phyloP scores from a whole-genome alignment of 768 basidiomycete species.

The Boletus eberwhitei region DNA sequence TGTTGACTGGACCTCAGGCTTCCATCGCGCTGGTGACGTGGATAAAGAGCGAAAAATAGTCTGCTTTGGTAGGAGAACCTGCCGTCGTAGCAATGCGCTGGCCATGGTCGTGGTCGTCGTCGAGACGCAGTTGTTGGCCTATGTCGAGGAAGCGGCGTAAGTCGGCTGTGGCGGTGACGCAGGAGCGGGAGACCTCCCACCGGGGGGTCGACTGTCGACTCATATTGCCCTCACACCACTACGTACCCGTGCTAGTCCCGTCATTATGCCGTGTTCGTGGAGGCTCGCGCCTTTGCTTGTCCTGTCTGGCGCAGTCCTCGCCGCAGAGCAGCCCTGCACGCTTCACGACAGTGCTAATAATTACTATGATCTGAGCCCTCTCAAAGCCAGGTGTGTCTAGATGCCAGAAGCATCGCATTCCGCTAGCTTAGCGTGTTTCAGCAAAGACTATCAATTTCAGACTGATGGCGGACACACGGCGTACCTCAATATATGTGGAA shows the following conservation, averaged over 20 bases:
- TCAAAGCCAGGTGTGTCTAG: conserved; percentile 50
- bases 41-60: conserved; percentile 25
- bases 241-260: not conserved
- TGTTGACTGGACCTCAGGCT: conserved; percentile 23
- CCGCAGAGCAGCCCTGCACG: conserved; percentile 60
- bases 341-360: conserved; percentile 44
- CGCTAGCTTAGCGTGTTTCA: conserved; percentile 29
- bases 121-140: conserved; percentile 9
- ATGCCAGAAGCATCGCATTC: not conserved
- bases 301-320: conserved; percentile 12
- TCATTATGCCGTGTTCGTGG: not conserved
- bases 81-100: conserved; percentile 60
- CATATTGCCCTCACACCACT: conserved; percentile 6
- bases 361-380: conserved; percentile 64
- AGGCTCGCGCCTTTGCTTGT: not conserved
- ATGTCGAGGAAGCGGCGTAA: conserved; percentile 18
- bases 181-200: conserved; percentile 15
- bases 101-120: conserved; percentile 51
- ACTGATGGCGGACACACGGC: conserved; percentile 47
- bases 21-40: conserved; percentile 23
- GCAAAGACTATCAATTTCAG: conserved; percentile 60
- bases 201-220: conserved; percentile 19
- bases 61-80: conserved; percentile 39
- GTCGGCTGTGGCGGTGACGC: conserved; percentile 26
- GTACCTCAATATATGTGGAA: conserved; percentile 63